Base-by-base conservation (phyloP, 495 filamentous ascomycete species). In the Ascobolus immersus region DNA sequence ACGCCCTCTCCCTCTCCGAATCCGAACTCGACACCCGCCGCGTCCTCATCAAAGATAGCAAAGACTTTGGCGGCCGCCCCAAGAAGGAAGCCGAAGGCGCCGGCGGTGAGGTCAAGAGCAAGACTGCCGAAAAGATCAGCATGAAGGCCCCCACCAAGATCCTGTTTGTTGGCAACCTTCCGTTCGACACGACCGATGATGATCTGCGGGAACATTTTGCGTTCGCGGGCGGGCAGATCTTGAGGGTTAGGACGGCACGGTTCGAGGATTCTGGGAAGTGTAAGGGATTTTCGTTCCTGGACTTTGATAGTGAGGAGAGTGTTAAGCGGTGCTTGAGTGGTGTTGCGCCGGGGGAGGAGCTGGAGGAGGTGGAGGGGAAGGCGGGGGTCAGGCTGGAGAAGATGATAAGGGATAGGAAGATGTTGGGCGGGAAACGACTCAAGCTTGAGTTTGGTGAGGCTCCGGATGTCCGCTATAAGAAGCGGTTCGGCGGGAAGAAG, bases 181-280 rank as follows among this genome's bases (percentile, higher is more conserved):
- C 67, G 5, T 99, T 89, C 51, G 69, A 81, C 37, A 65, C 66
- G 1, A 82, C 68, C n/a, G 76, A 77, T 40, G 79, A 90, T 39
- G 64, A 69, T 38, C 55, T 99, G 19, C 55, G 65, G 37, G 61
- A 69, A 38, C 77, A 91, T 48, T 93, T 89, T 49, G 57, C 54
- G 17, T 73, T 69, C 45, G 93, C 82, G 45, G 86, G 86, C 25
- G 63, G 68, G 30, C 4, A 2, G 4, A 61, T 99, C 35, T 55
- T 60, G 21, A 73, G 73, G 54, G 60, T 81, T 41, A 77, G 84
- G 50, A 55, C 91, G 29, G 89, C 89, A 2, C 91, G 82, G 0
- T 99, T 99, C 47, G 79, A 94, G 51, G 89, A 99, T 46, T 69
- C 71, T 24, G 89, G 86, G 17, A 94, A 94, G 57, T 94, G 89